Conservation (phyloP, 1,284 basidiomycete genomes). For the Flammula alnicola region DNA sequence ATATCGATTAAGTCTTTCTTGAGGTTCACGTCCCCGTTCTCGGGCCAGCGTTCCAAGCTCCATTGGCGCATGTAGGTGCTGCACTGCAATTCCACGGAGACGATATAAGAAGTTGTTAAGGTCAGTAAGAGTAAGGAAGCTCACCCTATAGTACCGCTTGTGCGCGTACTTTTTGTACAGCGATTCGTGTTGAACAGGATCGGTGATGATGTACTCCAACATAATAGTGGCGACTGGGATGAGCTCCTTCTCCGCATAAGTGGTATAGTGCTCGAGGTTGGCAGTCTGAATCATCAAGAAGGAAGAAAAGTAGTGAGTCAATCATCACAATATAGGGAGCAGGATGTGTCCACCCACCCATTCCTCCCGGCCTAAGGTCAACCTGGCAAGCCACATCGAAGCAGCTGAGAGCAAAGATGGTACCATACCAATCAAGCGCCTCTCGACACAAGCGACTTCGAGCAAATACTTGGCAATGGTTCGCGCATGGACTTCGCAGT, state of each 20-base stretch:
- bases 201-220: conserved; percentile 85
- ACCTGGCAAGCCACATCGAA: conserved; percentile 86
- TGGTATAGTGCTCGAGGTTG: conserved; percentile 93
- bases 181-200: conserved; percentile 72
- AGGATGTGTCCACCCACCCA: conserved; percentile 68
- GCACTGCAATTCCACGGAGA: conserved; percentile 33
- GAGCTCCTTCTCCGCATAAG: conserved; percentile 85
- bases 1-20: conserved; percentile 53
- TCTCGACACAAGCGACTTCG: conserved; percentile 90
- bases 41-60: conserved; percentile 64
- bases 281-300: conserved; percentile 59
- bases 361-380: conserved; percentile 83
- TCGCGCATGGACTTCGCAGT: conserved; percentile 89
- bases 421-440: conserved; percentile 80
- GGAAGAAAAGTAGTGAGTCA: conserved; percentile 10
- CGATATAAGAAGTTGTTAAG: neutral
- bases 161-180: conserved; percentile 85
- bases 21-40: conserved; percentile 57
- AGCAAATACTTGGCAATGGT: conserved; percentile 95
- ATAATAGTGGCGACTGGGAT: conserved; percentile 90
- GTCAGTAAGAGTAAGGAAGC: conserved; percentile 18
- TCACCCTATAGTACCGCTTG: conserved; percentile 66
- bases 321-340: neutral
- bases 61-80: conserved; percentile 51
- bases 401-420: conserved; percentile 92